Evolutionary conservation across 495 filamentous ascomycete genomes (phyloP).

Genomic region (Polyplosphaeria fusca): DNA sequence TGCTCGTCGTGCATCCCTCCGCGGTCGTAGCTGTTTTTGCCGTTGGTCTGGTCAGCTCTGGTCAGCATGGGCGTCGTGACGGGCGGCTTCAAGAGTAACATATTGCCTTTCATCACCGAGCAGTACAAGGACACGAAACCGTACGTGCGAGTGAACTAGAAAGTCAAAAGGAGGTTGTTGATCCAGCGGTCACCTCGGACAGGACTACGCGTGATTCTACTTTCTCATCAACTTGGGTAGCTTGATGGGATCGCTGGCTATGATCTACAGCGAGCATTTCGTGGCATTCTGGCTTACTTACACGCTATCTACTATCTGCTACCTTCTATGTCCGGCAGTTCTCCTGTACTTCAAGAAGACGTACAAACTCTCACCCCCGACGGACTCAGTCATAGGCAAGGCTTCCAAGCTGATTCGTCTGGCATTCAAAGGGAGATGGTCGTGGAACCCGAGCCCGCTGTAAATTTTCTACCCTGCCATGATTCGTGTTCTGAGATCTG

Average conservation of each 20-base stretch:
- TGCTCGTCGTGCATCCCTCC: conserved; percentile 52
- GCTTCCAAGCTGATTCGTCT: conserved; percentile 14
- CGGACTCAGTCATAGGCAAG: conserved; percentile 21
- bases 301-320: conserved; percentile 27
- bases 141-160: conserved; percentile 10
- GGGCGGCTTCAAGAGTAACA: conserved; percentile 64
- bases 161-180: conserved; percentile 59
- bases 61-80: conserved; percentile 63
- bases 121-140: conserved; percentile 47
- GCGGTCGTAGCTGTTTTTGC: conserved; percentile 57
- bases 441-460: conserved; percentile 15
- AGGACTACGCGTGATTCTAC: conserved; percentile 29
- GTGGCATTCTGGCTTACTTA: conserved; percentile 68
- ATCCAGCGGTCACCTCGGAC: conserved; percentile 46
- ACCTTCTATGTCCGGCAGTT: conserved; percentile 7
- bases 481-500: conserved; percentile 1
- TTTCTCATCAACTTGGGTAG: conserved; percentile 69
- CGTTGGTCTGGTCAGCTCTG: conserved; percentile 58
- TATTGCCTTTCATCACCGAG: conserved; percentile 59
- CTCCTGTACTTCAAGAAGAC: conserved; percentile 20
- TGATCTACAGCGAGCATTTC: conserved; percentile 69
- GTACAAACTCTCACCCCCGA: conserved; percentile 19
- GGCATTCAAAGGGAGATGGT: conserved; percentile 26
- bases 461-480: not conserved
- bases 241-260: conserved; percentile 51